Percentiles rank a stretch among this genome's conserved stretches.
Evolutionary conservation across 2,329 filamentous ascomycete species (phyloP).

Genomic region (Fusarium clavum): DNA sequence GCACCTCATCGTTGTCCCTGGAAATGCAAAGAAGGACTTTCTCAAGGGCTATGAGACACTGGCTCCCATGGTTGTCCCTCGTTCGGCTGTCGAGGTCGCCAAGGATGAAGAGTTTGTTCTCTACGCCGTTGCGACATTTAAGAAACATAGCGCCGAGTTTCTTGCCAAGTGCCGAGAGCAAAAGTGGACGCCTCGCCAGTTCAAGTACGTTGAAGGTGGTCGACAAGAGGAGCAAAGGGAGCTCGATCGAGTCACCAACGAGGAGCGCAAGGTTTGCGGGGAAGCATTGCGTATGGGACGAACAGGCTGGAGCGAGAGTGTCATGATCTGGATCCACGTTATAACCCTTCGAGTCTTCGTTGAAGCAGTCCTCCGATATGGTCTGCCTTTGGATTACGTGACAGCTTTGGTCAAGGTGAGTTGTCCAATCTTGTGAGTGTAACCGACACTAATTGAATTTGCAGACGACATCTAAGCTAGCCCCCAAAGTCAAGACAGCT

Average conservation of each 20-base stretch:
- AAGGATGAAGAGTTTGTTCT: slow-evolving; percentile 91
- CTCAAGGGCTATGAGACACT: slow-evolving; percentile 89
- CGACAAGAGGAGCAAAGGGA: slow-evolving; percentile 90
- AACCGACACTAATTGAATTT: slow-evolving; percentile 25
- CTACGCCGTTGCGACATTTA: slow-evolving; percentile 91
- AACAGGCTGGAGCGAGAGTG: slow-evolving; percentile 94
- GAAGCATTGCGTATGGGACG: slow-evolving; percentile 88
- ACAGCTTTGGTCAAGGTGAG: slow-evolving; percentile 85
- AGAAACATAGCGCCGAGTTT: slow-evolving; percentile 89
- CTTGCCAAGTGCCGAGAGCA: slow-evolving; percentile 91
- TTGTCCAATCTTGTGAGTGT: slow-evolving; percentile 4
- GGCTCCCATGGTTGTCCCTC: slow-evolving; percentile 90
- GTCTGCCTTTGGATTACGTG: slow-evolving; percentile 89
- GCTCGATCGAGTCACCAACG: slow-evolving; percentile 81
- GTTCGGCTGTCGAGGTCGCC: slow-evolving; percentile 82
- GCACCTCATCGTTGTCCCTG: slow-evolving; percentile 90
- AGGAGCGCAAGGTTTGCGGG: slow-evolving; percentile 92
- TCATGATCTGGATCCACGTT: slow-evolving; percentile 96
- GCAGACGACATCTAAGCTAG: slow-evolving; percentile 84
- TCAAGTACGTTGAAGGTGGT: slow-evolving; percentile 91
- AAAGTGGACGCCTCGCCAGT: slow-evolving; percentile 95
- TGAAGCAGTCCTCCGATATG: slow-evolving; percentile 96
- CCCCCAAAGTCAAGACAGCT: slow-evolving; percentile 80
- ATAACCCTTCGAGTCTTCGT: slow-evolving; percentile 93
- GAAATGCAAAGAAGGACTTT: slow-evolving; percentile 85